Evolutionary conservation across 2,329 filamentous ascomycete genomes (phyloP).

Genomic region (Exutisphaerella laricina): DNA sequence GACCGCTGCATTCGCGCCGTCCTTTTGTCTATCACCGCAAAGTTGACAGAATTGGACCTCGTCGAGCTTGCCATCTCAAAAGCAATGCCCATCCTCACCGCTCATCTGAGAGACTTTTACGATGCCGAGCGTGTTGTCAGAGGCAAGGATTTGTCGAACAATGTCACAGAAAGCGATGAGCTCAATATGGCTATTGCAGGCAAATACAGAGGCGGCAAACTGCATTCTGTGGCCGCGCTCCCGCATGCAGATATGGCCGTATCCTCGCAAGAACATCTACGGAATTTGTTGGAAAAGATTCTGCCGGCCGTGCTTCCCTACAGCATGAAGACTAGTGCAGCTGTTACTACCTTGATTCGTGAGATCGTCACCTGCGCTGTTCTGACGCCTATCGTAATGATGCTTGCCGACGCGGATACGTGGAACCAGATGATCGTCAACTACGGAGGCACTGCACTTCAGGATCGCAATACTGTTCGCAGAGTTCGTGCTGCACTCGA

Average conservation of each 20-base stretch:
- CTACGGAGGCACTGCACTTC: conserved; percentile 66
- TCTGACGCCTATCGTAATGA: conserved; percentile 70
- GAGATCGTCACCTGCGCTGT: conserved; percentile 95
- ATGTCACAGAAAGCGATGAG: conserved; percentile 93
- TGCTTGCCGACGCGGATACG: conserved; percentile 85
- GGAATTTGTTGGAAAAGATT: conserved; percentile 65
- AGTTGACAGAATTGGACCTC: conserved; percentile 69
- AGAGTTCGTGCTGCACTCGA: conserved; percentile 88
- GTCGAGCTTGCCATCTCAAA: conserved; percentile 76
- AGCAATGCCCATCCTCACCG: conserved; percentile 80
- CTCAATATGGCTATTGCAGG: conserved; percentile 91
- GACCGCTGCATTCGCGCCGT: conserved; percentile 72
- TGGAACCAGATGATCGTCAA: conserved; percentile 97
- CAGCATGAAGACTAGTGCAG: conserved; percentile 68
- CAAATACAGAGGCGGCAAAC: conserved; percentile 81
- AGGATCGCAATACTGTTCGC: conserved; percentile 90
- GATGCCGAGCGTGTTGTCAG: conserved; percentile 82
- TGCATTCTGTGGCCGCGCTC: conserved; percentile 80
- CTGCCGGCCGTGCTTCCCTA: conserved; percentile 70
- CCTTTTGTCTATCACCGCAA: conserved; percentile 64
- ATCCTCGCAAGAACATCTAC: conserved; percentile 82
- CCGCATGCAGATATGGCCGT: conserved; percentile 78
- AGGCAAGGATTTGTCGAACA: conserved; percentile 79
- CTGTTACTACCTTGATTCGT: conserved; percentile 72
- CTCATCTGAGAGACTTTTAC: conserved; percentile 84